Conservation (phyloP, 176 grass and related monocot genomes). For the Musa acuminata region DNA sequence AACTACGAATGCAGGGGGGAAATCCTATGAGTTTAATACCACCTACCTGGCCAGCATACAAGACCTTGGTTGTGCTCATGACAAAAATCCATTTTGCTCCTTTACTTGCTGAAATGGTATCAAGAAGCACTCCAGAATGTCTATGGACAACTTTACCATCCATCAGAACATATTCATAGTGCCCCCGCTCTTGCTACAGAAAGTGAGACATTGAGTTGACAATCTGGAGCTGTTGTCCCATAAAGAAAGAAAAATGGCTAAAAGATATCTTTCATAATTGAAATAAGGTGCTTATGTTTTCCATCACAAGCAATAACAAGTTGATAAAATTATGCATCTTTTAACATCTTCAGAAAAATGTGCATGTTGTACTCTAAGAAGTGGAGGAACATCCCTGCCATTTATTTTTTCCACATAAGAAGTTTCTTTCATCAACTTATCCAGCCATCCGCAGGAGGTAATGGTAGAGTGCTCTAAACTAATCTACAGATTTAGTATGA, state of each 20-base stretch:
- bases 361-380: too few species aligned
- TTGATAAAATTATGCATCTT: too few species aligned
- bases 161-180: slow-evolving; percentile 52
- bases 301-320: too few species aligned
- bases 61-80: slow-evolving; percentile 56
- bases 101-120: slow-evolving; percentile 43
- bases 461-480: too few species aligned
- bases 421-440: too few species aligned
- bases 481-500: too few species aligned
- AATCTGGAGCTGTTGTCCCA: neutral
- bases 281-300: neutral
- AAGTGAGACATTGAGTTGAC: neutral
- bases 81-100: slow-evolving; percentile 92
- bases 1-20: neutral
- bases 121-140: slow-evolving; percentile 45
- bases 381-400: too few species aligned
- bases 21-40: slow-evolving; percentile 9
- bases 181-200: slow-evolving; percentile 67
- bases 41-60: slow-evolving; percentile 78
- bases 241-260: neutral
- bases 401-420: too few species aligned
- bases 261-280: neutral
- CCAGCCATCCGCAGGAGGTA: too few species aligned
- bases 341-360: too few species aligned
- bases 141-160: slow-evolving; percentile 58